phyloP scores from a whole-genome alignment of 495 filamentous ascomycete species.

The Xylaria acuta region DNA sequence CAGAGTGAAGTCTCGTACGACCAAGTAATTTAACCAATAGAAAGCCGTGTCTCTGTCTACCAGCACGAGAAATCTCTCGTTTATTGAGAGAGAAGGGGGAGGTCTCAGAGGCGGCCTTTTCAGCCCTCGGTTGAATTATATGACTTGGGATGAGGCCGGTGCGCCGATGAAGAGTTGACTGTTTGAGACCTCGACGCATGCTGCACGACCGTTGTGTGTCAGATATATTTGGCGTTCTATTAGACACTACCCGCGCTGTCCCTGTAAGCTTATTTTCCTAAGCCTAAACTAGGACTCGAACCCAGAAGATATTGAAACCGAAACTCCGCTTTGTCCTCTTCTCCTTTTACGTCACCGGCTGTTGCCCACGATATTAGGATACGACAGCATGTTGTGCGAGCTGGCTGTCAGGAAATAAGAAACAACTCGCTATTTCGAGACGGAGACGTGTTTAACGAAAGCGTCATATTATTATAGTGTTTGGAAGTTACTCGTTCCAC shows the following conservation, averaged over 20 bases:
- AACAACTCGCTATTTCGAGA: slow-evolving; percentile 5
- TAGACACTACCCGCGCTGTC: too few species aligned
- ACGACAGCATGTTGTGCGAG: slow-evolving; percentile 3
- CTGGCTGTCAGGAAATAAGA: not conserved
- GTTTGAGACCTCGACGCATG: slow-evolving; percentile 29
- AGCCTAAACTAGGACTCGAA: not conserved
- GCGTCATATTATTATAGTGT: not conserved
- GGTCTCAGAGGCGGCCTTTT: not conserved
- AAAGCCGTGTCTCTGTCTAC: slow-evolving; percentile 21
- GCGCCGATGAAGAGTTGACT: not conserved
- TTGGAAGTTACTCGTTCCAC: not conserved
- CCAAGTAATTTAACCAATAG: slow-evolving; percentile 19
- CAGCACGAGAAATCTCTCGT: slow-evolving; percentile 6
- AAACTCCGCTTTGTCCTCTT: not conserved
- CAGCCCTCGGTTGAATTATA: slow-evolving; percentile 5
- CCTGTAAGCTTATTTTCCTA: not conserved
- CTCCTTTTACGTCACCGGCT: not conserved
- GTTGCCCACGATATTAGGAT: not conserved
- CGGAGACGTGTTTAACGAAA: not conserved
- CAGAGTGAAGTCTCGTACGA: slow-evolving; percentile 16
- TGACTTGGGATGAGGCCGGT: slow-evolving; percentile 3
- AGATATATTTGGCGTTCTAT: slow-evolving; percentile 18
- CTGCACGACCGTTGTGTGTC: slow-evolving; percentile 39
- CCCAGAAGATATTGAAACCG: not conserved
- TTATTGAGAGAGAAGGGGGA: not conserved